Conservation (phyloP, 306 rosid species). For the Dalbergia cultrata region DNA sequence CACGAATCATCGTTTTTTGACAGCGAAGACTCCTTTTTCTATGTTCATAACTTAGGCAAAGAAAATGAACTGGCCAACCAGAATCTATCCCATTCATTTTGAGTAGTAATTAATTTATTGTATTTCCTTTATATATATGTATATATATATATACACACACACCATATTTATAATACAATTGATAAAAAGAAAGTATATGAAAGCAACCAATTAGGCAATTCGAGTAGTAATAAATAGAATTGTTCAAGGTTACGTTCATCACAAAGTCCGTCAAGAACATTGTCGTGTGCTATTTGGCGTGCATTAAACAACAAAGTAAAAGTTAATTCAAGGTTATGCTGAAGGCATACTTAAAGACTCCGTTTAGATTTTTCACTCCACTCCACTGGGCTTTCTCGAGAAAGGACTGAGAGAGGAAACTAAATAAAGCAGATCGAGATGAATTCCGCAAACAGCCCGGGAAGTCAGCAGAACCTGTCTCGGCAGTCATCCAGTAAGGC, state of each 20-base stretch:
- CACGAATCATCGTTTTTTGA: neutral
- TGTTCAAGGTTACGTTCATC: slow-evolving; percentile 29
- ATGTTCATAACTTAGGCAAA: neutral
- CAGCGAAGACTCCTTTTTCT: neutral
- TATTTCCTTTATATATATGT: too few species aligned
- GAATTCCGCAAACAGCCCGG: slow-evolving; percentile 30
- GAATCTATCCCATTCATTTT: neutral
- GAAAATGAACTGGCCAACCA: slow-evolving; percentile 3
- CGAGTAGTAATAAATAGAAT: neutral
- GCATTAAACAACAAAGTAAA: slow-evolving; percentile 15
- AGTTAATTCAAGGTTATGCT: neutral
- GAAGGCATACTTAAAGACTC: slow-evolving; percentile 4
- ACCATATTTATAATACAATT: too few species aligned
- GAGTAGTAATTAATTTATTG: neutral
- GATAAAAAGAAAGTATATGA: neutral
- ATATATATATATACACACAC: too few species aligned
- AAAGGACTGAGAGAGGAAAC: neutral
- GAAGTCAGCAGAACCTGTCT: slow-evolving; percentile 27
- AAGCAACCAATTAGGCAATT: neutral
- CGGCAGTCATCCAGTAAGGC: slow-evolving; percentile 37
- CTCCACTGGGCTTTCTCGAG: neutral
- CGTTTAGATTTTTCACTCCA: neutral
- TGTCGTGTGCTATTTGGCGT: slow-evolving; percentile 44
- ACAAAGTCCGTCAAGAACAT: slow-evolving; percentile 50
- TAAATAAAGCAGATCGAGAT: neutral